Evolutionary conservation across 148 eudicot genomes (phyloP).

Genomic region (Chenopodium quinoa): DNA sequence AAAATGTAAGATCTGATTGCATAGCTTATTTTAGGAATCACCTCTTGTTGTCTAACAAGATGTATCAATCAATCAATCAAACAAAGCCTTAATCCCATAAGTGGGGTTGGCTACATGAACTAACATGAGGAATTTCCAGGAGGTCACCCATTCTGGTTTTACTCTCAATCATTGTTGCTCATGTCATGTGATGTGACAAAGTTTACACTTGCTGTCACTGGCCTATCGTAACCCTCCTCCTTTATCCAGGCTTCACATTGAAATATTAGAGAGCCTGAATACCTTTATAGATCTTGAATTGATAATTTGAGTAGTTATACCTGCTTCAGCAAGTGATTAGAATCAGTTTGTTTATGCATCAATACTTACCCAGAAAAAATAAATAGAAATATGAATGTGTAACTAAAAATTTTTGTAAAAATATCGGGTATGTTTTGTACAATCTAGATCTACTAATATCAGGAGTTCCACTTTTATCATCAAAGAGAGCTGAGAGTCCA

Average conservation of each 20-base stretch:
- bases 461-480: not conserved
- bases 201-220: too few relatives aligned
- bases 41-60: not conserved
- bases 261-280: too few relatives aligned
- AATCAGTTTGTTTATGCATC: not conserved
- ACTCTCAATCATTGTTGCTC: too few relatives aligned
- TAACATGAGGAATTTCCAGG: too few relatives aligned
- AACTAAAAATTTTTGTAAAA: not conserved
- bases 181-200: too few relatives aligned
- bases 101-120: too few relatives aligned
- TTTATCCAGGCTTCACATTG: not conserved
- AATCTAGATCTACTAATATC: not conserved
- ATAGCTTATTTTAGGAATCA: not conserved
- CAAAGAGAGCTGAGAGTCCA: not conserved
- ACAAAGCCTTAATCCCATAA: too few relatives aligned
- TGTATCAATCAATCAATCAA: too few relatives aligned
- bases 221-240: too few relatives aligned
- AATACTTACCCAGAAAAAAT: not conserved
- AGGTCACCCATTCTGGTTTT: too few relatives aligned
- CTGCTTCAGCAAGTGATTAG: not conserved
- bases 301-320: not conserved
- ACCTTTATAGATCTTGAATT: not conserved
- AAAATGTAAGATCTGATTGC: constrained; percentile 46
- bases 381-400: not conserved
- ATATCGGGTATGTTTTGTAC: not conserved